phyloP scores from a whole-genome alignment of 257 asterid species.

The Agastache rugosa region DNA sequence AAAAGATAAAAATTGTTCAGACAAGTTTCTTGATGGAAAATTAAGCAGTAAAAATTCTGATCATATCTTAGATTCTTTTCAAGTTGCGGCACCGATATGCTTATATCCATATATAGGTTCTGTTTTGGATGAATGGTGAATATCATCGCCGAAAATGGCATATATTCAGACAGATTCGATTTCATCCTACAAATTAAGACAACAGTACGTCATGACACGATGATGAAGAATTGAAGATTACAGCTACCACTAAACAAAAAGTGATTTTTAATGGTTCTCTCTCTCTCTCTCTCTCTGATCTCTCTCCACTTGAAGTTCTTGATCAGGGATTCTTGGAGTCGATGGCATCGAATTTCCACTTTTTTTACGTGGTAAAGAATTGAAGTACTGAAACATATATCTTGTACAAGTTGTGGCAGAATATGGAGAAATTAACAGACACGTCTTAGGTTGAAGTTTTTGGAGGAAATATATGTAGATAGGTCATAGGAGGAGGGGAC shows the following conservation, averaged over 20 bases:
- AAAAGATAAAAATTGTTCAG: no score
- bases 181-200: no score
- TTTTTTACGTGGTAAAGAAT: background rate
- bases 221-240: background rate
- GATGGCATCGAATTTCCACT: background rate
- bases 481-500: conserved; percentile 30
- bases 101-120: background rate
- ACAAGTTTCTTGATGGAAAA: background rate
- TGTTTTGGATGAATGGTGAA: background rate
- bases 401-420: background rate
- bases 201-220: background rate
- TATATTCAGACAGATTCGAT: no score
- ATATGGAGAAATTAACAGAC: background rate
- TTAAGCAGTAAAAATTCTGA: no score
- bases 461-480: background rate
- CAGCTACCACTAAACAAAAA: background rate
- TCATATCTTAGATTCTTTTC: background rate
- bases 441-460: background rate
- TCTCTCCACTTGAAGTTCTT: no score
- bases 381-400: no score
- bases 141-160: no score
- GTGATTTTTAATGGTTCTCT: background rate
- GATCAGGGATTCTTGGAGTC: background rate
- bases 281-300: background rate
- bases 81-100: background rate